Evolutionary conservation across 176 grass and related monocot species (phyloP).

Genomic region (Panicum miliaceum): DNA sequence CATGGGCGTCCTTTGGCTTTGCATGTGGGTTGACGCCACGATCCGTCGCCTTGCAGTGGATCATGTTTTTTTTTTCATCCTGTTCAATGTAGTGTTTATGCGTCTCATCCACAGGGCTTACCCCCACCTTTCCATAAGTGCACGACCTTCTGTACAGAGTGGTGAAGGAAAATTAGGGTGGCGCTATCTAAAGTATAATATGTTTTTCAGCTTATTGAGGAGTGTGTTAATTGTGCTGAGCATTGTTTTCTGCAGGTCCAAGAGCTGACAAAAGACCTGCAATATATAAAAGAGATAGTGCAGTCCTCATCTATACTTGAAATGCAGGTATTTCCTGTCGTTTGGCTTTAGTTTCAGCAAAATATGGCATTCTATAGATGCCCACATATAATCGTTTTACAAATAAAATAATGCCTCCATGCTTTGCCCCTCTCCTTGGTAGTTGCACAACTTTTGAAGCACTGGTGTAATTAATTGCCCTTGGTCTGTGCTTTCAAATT

Average conservation of each 20-base stretch:
- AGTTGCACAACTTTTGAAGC: background rate
- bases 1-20: background rate
- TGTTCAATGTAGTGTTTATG: background rate
- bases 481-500: background rate
- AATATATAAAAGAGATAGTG: slow-evolving; percentile 63
- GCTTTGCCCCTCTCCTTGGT: background rate
- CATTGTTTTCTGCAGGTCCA: slow-evolving; percentile 54
- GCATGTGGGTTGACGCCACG: background rate
- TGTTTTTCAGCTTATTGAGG: background rate
- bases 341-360: slow-evolving; percentile 20
- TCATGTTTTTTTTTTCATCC: background rate
- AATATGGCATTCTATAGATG: background rate
- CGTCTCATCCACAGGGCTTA: background rate
- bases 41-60: background rate
- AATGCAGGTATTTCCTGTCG: slow-evolving; percentile 46
- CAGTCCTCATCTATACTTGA: slow-evolving; percentile 63
- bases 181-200: background rate
- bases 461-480: background rate
- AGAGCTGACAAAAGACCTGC: slow-evolving; percentile 46
- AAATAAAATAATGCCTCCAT: background rate
- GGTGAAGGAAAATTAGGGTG: background rate
- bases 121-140: background rate
- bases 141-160: background rate
- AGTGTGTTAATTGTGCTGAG: background rate
- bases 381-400: background rate